These are phyloP conservation scores for Dendrobium huoshanense DNA, from an alignment of 106 monocot genomes.

Conservation along the genomic window DNA sequence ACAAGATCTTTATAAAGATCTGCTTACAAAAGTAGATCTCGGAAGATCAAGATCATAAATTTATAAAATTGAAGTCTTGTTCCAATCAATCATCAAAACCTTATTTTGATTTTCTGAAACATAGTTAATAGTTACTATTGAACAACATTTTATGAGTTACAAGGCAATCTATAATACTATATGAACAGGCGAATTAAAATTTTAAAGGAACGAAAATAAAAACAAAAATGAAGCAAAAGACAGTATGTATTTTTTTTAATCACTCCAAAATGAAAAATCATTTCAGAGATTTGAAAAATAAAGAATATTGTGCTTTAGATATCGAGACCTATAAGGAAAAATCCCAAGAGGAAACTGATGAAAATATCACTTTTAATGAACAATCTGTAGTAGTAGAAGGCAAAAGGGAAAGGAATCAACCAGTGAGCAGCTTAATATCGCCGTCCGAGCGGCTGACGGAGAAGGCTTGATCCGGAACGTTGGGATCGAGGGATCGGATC, in stretches of 20 bases:
- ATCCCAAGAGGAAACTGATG: neutral
- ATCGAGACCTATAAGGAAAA: neutral
- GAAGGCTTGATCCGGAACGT: constrained; percentile 37
- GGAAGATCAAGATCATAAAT: neutral
- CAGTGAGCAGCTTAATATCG: constrained; percentile 24
- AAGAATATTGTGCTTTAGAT: neutral
- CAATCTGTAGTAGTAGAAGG: neutral
- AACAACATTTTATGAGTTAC: neutral
- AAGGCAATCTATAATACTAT: neutral
- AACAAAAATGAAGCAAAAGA: too few species aligned
- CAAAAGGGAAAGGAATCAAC: constrained; percentile 12
- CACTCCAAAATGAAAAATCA: neutral
- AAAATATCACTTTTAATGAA: neutral
- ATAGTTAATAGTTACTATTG: neutral
- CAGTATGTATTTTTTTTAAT: neutral
- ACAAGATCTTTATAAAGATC: neutral
- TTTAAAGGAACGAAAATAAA: too few species aligned
- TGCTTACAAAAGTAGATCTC: neutral
- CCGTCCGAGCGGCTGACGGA: constrained; percentile 61
- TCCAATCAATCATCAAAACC: neutral
- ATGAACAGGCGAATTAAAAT: too few species aligned
- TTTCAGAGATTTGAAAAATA: neutral
- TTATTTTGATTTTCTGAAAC: neutral
- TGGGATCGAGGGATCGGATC: constrained; percentile 65
- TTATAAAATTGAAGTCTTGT: neutral